Percentiles rank a stretch among this genome's conserved stretches.
Conservation (phyloP, 164 flowering plant species). For the Macadamia integrifolia region DNA sequence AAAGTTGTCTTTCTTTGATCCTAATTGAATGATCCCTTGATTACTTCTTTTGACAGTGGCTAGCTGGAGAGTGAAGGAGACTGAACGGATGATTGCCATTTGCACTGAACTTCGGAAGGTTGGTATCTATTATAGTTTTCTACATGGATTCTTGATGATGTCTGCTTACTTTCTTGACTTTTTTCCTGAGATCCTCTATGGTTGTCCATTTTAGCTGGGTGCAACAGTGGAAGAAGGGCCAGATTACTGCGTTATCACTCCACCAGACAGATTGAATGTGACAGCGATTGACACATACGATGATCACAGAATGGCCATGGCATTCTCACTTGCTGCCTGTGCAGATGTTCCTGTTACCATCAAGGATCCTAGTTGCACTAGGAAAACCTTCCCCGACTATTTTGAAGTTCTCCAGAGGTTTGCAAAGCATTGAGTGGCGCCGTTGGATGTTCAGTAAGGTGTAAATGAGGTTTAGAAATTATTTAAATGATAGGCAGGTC, state of each 20-base stretch:
- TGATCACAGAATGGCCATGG: conserved; percentile 99
- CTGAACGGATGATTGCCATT: conserved; percentile 94
- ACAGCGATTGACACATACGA: conserved; percentile 91
- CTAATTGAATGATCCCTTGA: neutral
- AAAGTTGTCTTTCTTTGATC: neutral
- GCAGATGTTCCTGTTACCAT: conserved; percentile 92
- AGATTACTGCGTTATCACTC: conserved; percentile 92
- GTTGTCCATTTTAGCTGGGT: conserved; percentile 49
- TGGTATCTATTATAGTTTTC: conserved; percentile 9
- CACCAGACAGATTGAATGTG: conserved; percentile 82
- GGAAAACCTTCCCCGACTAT: conserved; percentile 97
- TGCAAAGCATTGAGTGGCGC: conserved; percentile 45
- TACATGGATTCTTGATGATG: neutral
- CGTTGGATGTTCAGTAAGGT: neutral
- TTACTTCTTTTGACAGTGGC: conserved; percentile 51
- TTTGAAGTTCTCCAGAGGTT: conserved; percentile 74
- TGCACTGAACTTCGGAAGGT: conserved; percentile 99
- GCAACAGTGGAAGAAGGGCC: conserved; percentile 97
- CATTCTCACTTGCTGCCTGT: conserved; percentile 97
- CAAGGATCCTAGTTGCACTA: conserved; percentile 90
- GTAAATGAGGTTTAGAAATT: neutral
- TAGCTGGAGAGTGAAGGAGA: conserved; percentile 99
- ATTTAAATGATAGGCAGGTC: neutral
- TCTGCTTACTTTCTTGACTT: neutral
- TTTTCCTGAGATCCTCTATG: neutral